These are phyloP conservation scores for Wickerhamomyces silvicola DNA, from an alignment of 805 yeast species.

Conservation along the genomic window DNA sequence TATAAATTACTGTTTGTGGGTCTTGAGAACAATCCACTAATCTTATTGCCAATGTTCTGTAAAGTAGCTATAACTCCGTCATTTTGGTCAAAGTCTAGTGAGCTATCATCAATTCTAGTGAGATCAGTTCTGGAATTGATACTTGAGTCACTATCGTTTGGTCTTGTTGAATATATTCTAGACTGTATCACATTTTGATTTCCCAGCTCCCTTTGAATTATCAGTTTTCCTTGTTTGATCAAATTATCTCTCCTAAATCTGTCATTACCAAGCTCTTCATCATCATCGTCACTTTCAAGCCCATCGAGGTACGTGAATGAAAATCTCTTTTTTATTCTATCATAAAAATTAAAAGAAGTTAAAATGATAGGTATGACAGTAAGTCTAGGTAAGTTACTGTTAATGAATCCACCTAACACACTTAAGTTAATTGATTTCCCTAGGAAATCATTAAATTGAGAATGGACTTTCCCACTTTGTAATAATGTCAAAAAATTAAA, in stretches of 20 bases:
- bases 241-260: constrained; percentile 9
- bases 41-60: too few species aligned
- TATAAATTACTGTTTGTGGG: too few species aligned
- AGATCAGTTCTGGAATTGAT: neutral
- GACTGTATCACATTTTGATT: constrained; percentile 3
- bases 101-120: neutral
- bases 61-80: neutral
- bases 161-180: too few species aligned
- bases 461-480: constrained; percentile 34
- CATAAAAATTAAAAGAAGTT: constrained; percentile 63
- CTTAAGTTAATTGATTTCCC: constrained; percentile 73
- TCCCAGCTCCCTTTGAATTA: constrained; percentile 19
- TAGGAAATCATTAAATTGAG: constrained; percentile 63
- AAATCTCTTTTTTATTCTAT: constrained; percentile 37
- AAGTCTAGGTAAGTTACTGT: constrained; percentile 70
- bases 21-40: too few species aligned
- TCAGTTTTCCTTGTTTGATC: constrained; percentile 20
- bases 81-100: neutral
- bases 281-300: constrained; percentile 36
- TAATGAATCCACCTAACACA: constrained; percentile 64
- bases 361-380: constrained; percentile 63
- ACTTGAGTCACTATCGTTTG: too few species aligned
- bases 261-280: constrained; percentile 21
- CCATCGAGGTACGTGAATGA: constrained; percentile 25
- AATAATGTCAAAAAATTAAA: constrained; percentile 71